Conservation (phyloP, 2,329 filamentous ascomycete genomes). For the Fusarium stilboides region DNA sequence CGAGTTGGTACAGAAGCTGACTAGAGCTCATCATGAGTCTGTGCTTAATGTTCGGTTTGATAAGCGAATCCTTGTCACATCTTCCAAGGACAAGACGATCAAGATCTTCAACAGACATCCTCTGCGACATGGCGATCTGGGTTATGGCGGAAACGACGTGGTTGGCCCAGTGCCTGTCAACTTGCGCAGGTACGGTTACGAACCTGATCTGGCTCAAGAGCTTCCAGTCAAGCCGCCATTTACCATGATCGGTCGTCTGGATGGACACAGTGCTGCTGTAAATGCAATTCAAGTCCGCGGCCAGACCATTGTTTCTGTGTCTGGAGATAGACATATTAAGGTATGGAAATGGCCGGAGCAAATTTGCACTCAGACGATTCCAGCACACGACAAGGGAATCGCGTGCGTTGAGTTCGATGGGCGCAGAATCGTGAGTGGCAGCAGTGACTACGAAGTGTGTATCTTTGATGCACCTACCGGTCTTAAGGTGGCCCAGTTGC, state of each 20-base stretch:
- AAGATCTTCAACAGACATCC: slow-evolving; percentile 91
- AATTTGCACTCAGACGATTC: slow-evolving; percentile 80
- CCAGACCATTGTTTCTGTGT: slow-evolving; percentile 92
- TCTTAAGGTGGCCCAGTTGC: slow-evolving; percentile 89
- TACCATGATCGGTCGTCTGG: slow-evolving; percentile 82
- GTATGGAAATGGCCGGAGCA: slow-evolving; percentile 93
- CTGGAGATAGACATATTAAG: slow-evolving; percentile 93
- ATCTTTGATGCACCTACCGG: slow-evolving; percentile 92
- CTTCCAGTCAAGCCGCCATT: slow-evolving; percentile 74
- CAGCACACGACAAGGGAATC: slow-evolving; percentile 94
- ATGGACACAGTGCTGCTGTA: slow-evolving; percentile 91
- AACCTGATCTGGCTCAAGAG: slow-evolving; percentile 62
- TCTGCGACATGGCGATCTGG: slow-evolving; percentile 73
- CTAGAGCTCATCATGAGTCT: slow-evolving; percentile 86
- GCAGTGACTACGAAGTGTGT: slow-evolving; percentile 95
- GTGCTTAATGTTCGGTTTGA: slow-evolving; percentile 96
- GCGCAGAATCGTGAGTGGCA: slow-evolving; percentile 92
- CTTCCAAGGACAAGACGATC: slow-evolving; percentile 97
- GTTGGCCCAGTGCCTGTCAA: slow-evolving; percentile 69
- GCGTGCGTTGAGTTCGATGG: slow-evolving; percentile 98
- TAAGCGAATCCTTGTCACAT: slow-evolving; percentile 91
- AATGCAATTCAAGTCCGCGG: slow-evolving; percentile 95
- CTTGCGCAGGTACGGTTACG: slow-evolving; percentile 70
- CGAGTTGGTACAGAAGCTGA: slow-evolving; percentile 81
- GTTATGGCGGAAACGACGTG: slow-evolving; percentile 62